Evolutionary conservation across 306 rosid species (phyloP), one percentile per base, ranked within the genome.

Genomic region (Bauhinia variegata): DNA sequence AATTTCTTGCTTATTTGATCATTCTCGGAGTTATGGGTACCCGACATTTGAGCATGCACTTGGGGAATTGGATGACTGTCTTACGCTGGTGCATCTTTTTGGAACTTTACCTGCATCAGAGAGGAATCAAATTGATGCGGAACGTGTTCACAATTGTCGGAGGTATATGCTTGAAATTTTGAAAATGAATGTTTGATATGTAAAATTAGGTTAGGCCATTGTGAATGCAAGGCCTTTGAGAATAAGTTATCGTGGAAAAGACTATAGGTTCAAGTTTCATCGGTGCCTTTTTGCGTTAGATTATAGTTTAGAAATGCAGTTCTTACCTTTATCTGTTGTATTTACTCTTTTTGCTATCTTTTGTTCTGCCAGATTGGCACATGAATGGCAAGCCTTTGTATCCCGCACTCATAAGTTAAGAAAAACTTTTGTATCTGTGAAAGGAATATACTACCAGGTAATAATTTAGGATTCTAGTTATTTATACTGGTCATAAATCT

Each of bases 391-490:
- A 65, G 97, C 96, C 16, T 93, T 79, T 63, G 60, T 89, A 58
- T 88, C 95, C 39, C 91, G 89, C 11, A 84, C 85, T 76, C 93
- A 89, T 73, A 89, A 78, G 49, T 55, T 93, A 65, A 89, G 96
- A 42, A 89, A 93, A 77, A 84, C 88, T 33, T 93, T 93, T 54
- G 82, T 93, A 30, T 88, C 97, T 62, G 96, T 92, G 59, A 89
- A 89, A 76, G 98, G 98, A 65, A 86, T 89, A 66, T 89, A 92
- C 84, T 89, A 84, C 81, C 98, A 89, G 96, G 98, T 92, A 78
- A 10, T 0, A 32, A 42, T 68, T 16, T 8, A 28, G 41, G 37
- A 32, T 36, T 68, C 19, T 8, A 28, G 41, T 32, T 53, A 33
- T 43, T 19, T 60, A 31, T 60, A 4, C 47, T 46, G 59, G 63